These are phyloP conservation scores for Epichloe gansuensis DNA, from an alignment of 2,329 filamentous ascomycete species.

Conservation along the genomic window DNA sequence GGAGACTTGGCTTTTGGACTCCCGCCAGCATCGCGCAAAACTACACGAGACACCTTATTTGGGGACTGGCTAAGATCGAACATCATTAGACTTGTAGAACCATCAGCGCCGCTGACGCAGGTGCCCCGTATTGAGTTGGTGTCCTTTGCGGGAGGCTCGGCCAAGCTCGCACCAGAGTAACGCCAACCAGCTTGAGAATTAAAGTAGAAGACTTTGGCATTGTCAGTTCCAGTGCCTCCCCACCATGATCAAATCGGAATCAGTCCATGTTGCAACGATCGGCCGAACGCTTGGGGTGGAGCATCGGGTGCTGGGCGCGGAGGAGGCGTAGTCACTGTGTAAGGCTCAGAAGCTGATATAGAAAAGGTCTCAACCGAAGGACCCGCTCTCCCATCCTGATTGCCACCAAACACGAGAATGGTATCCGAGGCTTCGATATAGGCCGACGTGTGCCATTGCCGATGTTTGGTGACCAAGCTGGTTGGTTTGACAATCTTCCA, in stretches of 20 bases:
- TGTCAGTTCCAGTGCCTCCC: constrained; percentile 42
- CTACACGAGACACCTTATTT: constrained; percentile 59
- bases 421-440: constrained; percentile 60
- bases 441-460: constrained; percentile 61
- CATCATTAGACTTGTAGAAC: constrained; percentile 64
- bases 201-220: constrained; percentile 63
- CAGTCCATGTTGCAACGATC: constrained; percentile 62
- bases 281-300: constrained; percentile 37
- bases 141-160: constrained; percentile 46
- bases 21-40: constrained; percentile 52
- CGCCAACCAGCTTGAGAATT: constrained; percentile 50
- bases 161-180: constrained; percentile 52
- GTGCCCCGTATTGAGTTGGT: constrained; percentile 45
- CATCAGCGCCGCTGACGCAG: constrained; percentile 60
- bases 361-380: constrained; percentile 65
- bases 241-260: constrained; percentile 58
- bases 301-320: constrained; percentile 46
- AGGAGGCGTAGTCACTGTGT: constrained; percentile 45
- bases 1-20: constrained; percentile 34
- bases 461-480: constrained; percentile 49
- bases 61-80: constrained; percentile 67
- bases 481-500: constrained; percentile 37
- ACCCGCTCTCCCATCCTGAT: constrained; percentile 42
- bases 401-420: constrained; percentile 74
- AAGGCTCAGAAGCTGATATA: constrained; percentile 54